Base-by-base conservation (phyloP, 2,329 filamentous ascomycete species). In the Pleurostoma richardsiae region DNA sequence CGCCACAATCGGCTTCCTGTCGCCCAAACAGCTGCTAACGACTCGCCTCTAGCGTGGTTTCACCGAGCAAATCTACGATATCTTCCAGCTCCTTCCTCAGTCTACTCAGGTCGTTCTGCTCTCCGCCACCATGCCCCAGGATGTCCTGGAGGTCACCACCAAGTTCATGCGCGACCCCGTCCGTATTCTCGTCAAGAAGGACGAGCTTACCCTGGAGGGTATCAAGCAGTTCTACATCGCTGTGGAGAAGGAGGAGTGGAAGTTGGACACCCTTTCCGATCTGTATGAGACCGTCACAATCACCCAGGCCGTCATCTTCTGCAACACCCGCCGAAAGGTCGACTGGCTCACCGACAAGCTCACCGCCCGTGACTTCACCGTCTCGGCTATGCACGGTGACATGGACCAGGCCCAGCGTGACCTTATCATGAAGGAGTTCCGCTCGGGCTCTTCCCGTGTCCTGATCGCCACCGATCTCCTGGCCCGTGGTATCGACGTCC, bases 121-220 rank as follows among this genome's bases (percentile, higher is more conserved):
- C 57, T 96, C 90, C 45, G 94, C 94, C 54, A 99, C 94, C 4
- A 84, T 99, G 31, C 94, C 94, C 41, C 95, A 97, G 76, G 94
- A 99, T 63, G 94, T 99, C 26, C 82, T 99, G 45, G 92, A 97
- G 69, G 96, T 99, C 88, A 99, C 94, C 30, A 97, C 92, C 56
- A 97, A 97, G 70, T 99, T 99, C 79, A 99, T 99, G 94, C 96
- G 90, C 29, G 92, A 97, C 60, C 92, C 92, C 1, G 92, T 96
- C 41, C 87, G 92, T 55, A 95, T 97, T 62, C 80, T 97, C 29
- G 92, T 97, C 67, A 96, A 97, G 83, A 91, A 91, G 85, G 94
- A 97, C 69, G 94, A 99, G 68, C 74, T 99, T 76, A 99, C 94
- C 3, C 82, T 99, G 43, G 94, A 97, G 72, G 94, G 94, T 48